Evolutionary conservation across 2,329 filamentous ascomycete species (phyloP).

Genomic region (Penicillium sp.): DNA sequence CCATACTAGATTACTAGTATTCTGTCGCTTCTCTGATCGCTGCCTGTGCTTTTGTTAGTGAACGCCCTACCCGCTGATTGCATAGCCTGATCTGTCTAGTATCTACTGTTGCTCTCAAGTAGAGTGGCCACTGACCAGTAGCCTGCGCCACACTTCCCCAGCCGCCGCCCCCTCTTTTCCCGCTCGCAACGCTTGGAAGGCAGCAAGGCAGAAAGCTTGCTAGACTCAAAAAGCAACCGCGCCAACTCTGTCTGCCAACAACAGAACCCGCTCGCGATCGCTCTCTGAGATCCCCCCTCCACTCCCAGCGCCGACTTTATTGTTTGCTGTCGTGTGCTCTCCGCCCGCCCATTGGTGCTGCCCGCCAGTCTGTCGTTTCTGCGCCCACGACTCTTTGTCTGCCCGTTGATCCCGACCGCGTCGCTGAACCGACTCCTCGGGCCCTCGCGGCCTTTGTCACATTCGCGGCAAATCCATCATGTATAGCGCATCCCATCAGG

Average conservation of each 20-base stretch:
- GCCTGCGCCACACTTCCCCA: conserved; percentile 4
- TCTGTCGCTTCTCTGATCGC: too few species aligned
- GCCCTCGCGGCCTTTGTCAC: conserved; percentile 28
- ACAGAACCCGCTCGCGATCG: conserved; percentile 10
- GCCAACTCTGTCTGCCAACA: conserved; percentile 7
- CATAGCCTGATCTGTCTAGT: too few species aligned
- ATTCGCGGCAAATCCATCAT: conserved; percentile 33
- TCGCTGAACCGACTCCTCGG: conserved; percentile 27
- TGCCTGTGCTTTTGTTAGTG: too few species aligned
- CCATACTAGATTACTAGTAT: too few species aligned
- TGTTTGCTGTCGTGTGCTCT: conserved; percentile 19
- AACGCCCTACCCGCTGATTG: too few species aligned
- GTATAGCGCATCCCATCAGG: conserved; percentile 45
- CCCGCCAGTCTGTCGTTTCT: background rate
- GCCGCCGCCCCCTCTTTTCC: conserved; percentile 12
- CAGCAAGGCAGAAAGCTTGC: too few species aligned
- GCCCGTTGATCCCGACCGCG: conserved; percentile 20
- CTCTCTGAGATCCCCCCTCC: conserved; percentile 9
- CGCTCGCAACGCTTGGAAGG: conserved; percentile 6
- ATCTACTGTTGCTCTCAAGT: too few species aligned
- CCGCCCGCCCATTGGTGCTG: conserved; percentile 1
- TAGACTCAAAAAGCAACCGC: conserved; percentile 8
- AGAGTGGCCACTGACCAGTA: too few species aligned
- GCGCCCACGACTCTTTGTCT: too few species aligned
- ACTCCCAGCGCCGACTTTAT: conserved; percentile 14